Evolutionary conservation across 164 flowering plant genomes (phyloP), one percentile per base, ranked within the genome.

Genomic region (Dillenia suffruticosa): DNA sequence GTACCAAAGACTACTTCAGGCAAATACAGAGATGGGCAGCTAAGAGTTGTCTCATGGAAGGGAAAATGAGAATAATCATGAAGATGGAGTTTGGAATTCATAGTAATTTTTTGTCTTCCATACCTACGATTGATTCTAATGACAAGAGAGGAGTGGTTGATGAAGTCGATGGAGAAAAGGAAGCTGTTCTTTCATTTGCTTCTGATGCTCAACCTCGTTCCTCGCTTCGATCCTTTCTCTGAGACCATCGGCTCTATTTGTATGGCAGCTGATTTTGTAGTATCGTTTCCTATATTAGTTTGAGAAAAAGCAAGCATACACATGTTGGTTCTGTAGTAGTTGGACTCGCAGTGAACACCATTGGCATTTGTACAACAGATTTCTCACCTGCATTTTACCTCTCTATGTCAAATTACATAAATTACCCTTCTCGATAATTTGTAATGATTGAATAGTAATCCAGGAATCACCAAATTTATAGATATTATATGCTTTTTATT

Each of bases 1-100:
- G 76, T 88, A 19, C 87, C 87, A 0, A 85, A 81, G 70, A 85
- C 94, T 5, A 84, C 86, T 10, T 88, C 94, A 0, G 94, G 94
- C 10, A 88, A 88, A 46, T 88, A 58, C 81, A 77, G 51, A 77
- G 89, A 71, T 84, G 90, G 94, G 66, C 63, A 10, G 80, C 84
- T 3, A 82, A 70, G 63, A 68, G 77, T 19, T 74, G 56, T 70
- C 62, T 85, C 7, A n/a, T 72, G 26, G 59, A 69, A 51, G 81
- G 77, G 1, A 49, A 70, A 60, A 69, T 82, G 80, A 63, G 44
- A 8, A 61, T 61, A 9, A 47, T 82, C 2, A 70, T 74, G 74
- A 62, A 66, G 56, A 55, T 75, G 64, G 49, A 56, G n/a, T 70
- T 72, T 24, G 66, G 57, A 1, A 40, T 59, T 26, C 10, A 47